phyloP scores from a whole-genome alignment of 148 eudicot species.

The Rhododendron williamsianum region DNA sequence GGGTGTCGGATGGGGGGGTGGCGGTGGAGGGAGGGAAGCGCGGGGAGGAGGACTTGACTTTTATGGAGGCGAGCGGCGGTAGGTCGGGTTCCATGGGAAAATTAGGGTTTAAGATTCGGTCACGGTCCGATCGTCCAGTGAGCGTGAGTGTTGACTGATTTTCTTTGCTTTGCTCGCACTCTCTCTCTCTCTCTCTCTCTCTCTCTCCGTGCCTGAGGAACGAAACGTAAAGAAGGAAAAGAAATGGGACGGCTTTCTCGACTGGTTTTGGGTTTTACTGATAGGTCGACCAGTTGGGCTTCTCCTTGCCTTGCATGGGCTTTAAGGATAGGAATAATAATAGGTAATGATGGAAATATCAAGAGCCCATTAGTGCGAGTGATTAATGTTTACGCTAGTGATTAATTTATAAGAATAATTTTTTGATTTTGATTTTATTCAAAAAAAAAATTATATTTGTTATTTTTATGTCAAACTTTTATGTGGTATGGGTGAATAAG shows the following conservation, averaged over 20 bases:
- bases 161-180: neutral
- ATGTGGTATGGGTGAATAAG: no score
- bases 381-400: no score
- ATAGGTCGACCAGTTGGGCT: neutral
- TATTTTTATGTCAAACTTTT: no score
- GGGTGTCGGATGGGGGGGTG: slow-evolving; percentile 41
- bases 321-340: neutral
- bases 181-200: neutral
- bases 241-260: neutral
- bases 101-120: slow-evolving; percentile 7
- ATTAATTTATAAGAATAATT: no score
- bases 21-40: slow-evolving; percentile 31
- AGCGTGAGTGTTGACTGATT: neutral
- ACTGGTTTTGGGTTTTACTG: neutral
- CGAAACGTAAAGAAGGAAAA: neutral
- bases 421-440: no score
- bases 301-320: neutral
- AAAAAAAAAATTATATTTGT: no score
- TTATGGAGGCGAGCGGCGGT: slow-evolving; percentile 46
- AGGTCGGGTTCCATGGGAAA: slow-evolving; percentile 28
- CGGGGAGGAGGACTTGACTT: slow-evolving; percentile 40
- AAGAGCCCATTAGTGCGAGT: no score
- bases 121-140: neutral
- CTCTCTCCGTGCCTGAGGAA: neutral
- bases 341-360: no score